Evolutionary conservation across 306 rosid species (phyloP), one percentile per base, ranked within the genome.

Genomic region (Myrica gale): DNA sequence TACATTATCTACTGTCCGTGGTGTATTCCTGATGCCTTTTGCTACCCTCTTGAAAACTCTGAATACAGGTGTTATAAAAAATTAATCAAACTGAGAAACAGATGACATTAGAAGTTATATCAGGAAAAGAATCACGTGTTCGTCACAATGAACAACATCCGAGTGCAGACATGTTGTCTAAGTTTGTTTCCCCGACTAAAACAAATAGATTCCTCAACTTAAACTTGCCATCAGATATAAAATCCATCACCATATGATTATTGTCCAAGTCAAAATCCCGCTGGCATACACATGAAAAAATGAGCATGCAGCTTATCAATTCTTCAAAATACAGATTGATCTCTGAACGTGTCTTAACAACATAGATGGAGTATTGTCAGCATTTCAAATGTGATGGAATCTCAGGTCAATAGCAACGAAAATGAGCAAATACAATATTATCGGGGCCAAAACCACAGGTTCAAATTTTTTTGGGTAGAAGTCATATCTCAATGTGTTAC

Each of bases 191-290:
- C 9, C 63, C 63, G 4, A 19, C 4, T 21, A 20, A 2, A 3
- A 56, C 11, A 56, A 56, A 20, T 15, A 9, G 5, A 19, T 26
- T 56, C 62, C 62, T 8, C 9, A 20, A 56, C 26, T 15, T 56
- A 3, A 3, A 15, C 32, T 50, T 46, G 21, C 81, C 56, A 76
- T 11, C 42, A 76, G 71, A 71, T 71, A 8, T n/a, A 53, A 51
- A 71, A 39, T 9, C 37, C 20, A 71, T 15, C 61, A 20, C 57
- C 23, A 39, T 39, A 39, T 21, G 65, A 72, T 54, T 26, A 63
- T 65, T 51, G 55, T 32, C 63, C 55, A 71, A 45, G 6, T 42
- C 13, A 60, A 26, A 23, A 11, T 6, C 58, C n/a, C 19, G 7
- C 9, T 15, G 58, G 23, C 46, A 71, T 53, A 69, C 80, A 50